Evolutionary conservation across 352 stramenopile species (phyloP).

Genomic region (Sclerospora graminicola): DNA sequence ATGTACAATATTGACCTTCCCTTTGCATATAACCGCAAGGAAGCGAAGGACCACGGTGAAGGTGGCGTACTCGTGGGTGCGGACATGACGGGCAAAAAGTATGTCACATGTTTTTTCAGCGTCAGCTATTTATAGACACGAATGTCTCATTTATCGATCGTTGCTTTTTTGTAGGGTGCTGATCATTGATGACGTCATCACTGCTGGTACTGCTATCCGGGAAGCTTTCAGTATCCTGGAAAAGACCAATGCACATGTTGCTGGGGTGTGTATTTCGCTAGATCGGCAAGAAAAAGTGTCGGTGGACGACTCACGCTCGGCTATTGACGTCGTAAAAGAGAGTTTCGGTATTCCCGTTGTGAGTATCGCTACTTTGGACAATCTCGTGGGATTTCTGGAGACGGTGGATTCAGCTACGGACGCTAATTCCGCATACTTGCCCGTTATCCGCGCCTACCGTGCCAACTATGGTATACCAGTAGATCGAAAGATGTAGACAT

Average conservation of each 20-base stretch:
- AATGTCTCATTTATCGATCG: no score
- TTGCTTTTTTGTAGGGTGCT: constrained; percentile 68
- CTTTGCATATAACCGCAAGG: constrained; percentile 99
- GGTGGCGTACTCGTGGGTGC: constrained; percentile 94
- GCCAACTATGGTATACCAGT: constrained; percentile 73
- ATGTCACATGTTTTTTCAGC: constrained; percentile 2
- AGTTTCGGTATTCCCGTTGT: constrained; percentile 88
- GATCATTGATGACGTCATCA: constrained; percentile 99
- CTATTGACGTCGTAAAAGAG: constrained; percentile 89
- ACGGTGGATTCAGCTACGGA: constrained; percentile 27
- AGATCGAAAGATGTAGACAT: constrained; percentile 7
- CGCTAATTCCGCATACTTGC: constrained; percentile 48
- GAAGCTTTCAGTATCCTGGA: constrained; percentile 90
- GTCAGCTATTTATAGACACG: neutral
- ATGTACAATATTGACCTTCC: constrained; percentile 88
- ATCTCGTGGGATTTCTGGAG: constrained; percentile 88
- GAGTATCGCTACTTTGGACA: constrained; percentile 91
- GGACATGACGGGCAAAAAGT: constrained; percentile 90
- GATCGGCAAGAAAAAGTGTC: constrained; percentile 96
- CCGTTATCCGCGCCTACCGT: constrained; percentile 66
- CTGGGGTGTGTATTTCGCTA: constrained; percentile 95
- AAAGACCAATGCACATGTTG: constrained; percentile 86
- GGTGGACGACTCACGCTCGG: constrained; percentile 86
- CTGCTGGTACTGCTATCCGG: constrained; percentile 95
- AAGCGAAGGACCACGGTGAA: constrained; percentile 99